Conservation (phyloP, 2,329 filamentous ascomycete species). For the Aureobasidium sp. region DNA sequence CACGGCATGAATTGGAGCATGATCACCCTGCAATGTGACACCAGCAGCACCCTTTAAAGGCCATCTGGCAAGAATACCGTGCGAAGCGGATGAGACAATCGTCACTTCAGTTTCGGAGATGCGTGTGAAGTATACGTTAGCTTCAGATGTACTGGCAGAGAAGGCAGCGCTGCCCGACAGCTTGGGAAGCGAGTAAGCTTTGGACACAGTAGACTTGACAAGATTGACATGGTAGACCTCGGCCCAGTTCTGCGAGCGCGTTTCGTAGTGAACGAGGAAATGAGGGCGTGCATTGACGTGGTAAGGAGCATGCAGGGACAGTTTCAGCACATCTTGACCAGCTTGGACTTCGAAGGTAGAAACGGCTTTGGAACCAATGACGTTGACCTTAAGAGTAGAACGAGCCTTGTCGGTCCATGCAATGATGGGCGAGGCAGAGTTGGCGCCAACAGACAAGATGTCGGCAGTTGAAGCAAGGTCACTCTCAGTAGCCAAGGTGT, state of each 20-base stretch:
- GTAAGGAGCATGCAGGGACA: slow-evolving; percentile 66
- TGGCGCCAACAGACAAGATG: slow-evolving; percentile 68
- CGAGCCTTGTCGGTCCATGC: slow-evolving; percentile 63
- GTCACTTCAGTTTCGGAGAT: slow-evolving; percentile 67
- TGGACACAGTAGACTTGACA: slow-evolving; percentile 60
- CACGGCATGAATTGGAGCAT: slow-evolving; percentile 55
- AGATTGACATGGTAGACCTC: slow-evolving; percentile 80
- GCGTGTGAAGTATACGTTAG: slow-evolving; percentile 84
- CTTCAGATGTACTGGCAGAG: slow-evolving; percentile 66
- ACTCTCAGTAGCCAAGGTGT: slow-evolving; percentile 63
- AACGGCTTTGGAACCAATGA: slow-evolving; percentile 49
- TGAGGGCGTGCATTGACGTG: slow-evolving; percentile 65
- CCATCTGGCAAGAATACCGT: slow-evolving; percentile 72
- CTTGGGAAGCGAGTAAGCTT: slow-evolving; percentile 72
- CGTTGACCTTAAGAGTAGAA: slow-evolving; percentile 61
- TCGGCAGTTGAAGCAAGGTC: slow-evolving; percentile 60
- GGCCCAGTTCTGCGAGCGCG: slow-evolving; percentile 64
- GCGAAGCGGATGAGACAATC: slow-evolving; percentile 68
- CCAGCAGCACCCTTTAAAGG: slow-evolving; percentile 41
- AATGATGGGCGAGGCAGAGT: slow-evolving; percentile 66
- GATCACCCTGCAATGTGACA: slow-evolving; percentile 17
- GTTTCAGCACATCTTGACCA: slow-evolving; percentile 38
- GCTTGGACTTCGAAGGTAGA: slow-evolving; percentile 38
- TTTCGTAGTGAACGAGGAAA: slow-evolving; percentile 77
- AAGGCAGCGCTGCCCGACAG: slow-evolving; percentile 66